Base-by-base conservation (phyloP, 768 basidiomycete genomes). In the Nidularia pulvinata region DNA sequence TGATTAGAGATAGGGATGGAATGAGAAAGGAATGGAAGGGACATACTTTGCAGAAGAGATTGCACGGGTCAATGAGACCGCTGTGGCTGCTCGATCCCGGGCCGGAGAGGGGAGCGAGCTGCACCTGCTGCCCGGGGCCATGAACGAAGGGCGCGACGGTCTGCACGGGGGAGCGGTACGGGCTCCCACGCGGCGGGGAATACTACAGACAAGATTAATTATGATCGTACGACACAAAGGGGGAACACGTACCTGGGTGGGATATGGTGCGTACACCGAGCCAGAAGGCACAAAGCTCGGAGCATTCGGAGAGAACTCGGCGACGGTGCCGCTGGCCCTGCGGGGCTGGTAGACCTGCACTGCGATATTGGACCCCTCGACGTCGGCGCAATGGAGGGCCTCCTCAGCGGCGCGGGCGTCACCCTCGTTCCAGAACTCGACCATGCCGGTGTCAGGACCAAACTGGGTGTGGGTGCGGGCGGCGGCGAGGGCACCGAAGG, bases 61-160 rank as follows among this genome's bases (percentile, higher is more conserved):
- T 93, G 77, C 91, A 94, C 0, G 93, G 92, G 68, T 93, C 92
- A 55, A 93, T 92, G 30, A 95, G 76, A 16, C 93, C 93, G 57
- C 90, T 92, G 63, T 93, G 89, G 62, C 90, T 93, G 50, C 60
- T 82, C 35, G 89, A 86, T n/a, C 91, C 90, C 37, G 89, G 91
- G 3, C 91, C 91, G 16, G 59, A 56, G 46, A 81, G 49, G 11
- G 92, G 93, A 1, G 92, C 91, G 6, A 87, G 78, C 66, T 95
- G 91, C 33, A 94, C 91, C 66, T 93, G 92, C 65, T 95, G 93
- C 3, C 93, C 93, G 9, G 93, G 93, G 7, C 93, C 92, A 67
- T 93, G 91, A 6, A 91, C 76, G 62, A 93, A 93, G 2, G 76
- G 69, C 11, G 79, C 69, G 19, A 74, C 68, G 34, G 79, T 69